phyloP scores from a whole-genome alignment of 768 basidiomycete species.

The Boletus bicolor region DNA sequence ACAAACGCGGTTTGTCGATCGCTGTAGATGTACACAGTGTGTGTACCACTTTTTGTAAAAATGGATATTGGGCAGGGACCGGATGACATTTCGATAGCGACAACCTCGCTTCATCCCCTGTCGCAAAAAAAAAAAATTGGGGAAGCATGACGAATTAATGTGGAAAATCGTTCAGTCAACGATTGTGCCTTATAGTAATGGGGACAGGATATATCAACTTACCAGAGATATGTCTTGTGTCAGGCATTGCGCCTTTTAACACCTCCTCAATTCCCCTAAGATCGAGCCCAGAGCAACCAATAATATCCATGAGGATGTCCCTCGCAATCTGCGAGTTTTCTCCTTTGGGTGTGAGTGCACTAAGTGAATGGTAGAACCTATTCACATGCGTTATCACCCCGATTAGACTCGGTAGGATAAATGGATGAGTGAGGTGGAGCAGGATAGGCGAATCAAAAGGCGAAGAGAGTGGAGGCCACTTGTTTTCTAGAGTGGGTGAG shows the following conservation, averaged over 20 bases:
- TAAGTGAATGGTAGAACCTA: conserved; percentile 52
- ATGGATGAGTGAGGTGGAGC: conserved; percentile 62
- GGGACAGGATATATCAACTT: conserved; percentile 13
- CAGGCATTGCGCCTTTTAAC: conserved; percentile 37
- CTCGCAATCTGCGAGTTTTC: conserved; percentile 66
- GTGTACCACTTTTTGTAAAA: conserved; percentile 43
- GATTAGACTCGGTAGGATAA: conserved; percentile 49
- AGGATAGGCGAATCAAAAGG: conserved; percentile 41
- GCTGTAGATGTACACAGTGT: conserved; percentile 46
- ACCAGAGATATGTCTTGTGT: conserved; percentile 24
- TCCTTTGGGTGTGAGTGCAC: conserved; percentile 49
- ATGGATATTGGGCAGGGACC: conserved; percentile 40
- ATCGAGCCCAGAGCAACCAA: conserved; percentile 65
- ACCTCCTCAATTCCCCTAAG: conserved; percentile 48
- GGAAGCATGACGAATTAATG: not conserved
- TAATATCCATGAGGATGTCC: conserved; percentile 56
- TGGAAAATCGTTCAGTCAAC: not conserved
- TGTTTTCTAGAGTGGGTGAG: conserved; percentile 27
- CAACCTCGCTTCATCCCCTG: conserved; percentile 50
- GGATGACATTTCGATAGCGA: conserved; percentile 64
- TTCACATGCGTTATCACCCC: conserved; percentile 54
- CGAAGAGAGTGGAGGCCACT: conserved; percentile 11
- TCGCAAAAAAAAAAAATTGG: not conserved
- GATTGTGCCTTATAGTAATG: not conserved
- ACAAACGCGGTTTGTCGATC: conserved; percentile 65